These are phyloP conservation scores for Karstenula rhodostoma DNA, from an alignment of 2,329 filamentous ascomycete species.

Conservation along the genomic window DNA sequence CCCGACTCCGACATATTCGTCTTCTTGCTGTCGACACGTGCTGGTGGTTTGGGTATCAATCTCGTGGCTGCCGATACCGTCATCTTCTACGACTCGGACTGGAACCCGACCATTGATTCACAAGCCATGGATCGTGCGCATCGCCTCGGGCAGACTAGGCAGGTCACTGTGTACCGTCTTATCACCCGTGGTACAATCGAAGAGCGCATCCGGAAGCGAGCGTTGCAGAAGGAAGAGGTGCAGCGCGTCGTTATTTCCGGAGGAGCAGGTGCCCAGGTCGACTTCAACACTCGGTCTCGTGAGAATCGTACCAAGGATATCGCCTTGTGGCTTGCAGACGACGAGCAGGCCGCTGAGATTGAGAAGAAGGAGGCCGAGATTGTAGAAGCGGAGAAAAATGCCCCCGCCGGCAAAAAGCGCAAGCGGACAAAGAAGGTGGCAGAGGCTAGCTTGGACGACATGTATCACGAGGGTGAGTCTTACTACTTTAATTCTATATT, in stretches of 20 bases:
- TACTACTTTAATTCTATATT: background rate
- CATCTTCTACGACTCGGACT: conserved; percentile 99
- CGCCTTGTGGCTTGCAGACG: conserved; percentile 97
- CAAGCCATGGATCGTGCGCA: conserved; percentile 99
- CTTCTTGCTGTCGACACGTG: conserved; percentile 93
- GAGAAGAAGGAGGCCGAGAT: conserved; percentile 91
- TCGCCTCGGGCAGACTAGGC: conserved; percentile 92
- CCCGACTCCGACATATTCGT: conserved; percentile 91
- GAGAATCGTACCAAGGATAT: conserved; percentile 98
- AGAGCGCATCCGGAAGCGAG: conserved; percentile 95
- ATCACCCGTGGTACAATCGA: conserved; percentile 98
- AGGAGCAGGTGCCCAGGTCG: conserved; percentile 81
- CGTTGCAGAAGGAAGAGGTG: conserved; percentile 97
- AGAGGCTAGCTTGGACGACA: conserved; percentile 78
- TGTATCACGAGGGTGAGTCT: conserved; percentile 96
- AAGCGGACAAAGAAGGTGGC: conserved; percentile 70
- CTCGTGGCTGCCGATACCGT: conserved; percentile 95
- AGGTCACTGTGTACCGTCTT: conserved; percentile 96
- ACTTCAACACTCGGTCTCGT: conserved; percentile 90
- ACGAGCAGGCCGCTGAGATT: conserved; percentile 93
- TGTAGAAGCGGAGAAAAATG: conserved; percentile 67
- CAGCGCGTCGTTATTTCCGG: conserved; percentile 96
- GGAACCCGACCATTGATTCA: conserved; percentile 98
- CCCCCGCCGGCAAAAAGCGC: conserved; percentile 55
- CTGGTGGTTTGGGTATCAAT: conserved; percentile 97